Conservation (phyloP, 805 yeast species). For the Metschnikowia dekortorum region DNA sequence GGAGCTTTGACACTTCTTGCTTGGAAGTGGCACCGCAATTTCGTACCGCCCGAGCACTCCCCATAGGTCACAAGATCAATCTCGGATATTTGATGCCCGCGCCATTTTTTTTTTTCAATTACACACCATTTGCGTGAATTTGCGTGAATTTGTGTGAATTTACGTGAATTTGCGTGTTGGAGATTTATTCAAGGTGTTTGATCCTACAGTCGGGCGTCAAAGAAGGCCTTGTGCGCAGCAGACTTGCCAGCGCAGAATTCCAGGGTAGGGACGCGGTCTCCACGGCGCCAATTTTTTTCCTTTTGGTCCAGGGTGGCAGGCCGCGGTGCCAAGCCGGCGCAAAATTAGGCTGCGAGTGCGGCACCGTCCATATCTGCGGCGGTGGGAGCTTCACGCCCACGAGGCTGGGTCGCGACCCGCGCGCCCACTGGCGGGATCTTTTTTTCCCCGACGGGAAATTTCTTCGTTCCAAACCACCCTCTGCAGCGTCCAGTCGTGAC, state of each 20-base stretch:
- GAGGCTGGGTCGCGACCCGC: not conserved
- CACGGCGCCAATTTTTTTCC: not conserved
- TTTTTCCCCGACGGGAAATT: not conserved
- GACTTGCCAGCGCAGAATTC: not conserved
- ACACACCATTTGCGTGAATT: too few species aligned
- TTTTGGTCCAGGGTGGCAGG: not conserved
- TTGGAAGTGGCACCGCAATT: too few species aligned
- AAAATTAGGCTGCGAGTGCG: not conserved
- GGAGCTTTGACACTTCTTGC: too few species aligned
- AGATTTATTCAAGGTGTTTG: too few species aligned
- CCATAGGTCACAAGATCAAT: too few species aligned
- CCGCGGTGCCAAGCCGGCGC: not conserved
- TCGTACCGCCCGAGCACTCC: too few species aligned
- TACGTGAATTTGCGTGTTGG: too few species aligned
- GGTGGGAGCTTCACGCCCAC: not conserved
- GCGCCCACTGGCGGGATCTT: not conserved
- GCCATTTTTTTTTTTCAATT: too few species aligned
- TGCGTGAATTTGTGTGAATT: too few species aligned
- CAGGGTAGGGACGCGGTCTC: not conserved
- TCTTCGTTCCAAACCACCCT: not conserved
- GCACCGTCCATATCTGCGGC: not conserved
- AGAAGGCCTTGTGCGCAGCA: not conserved
- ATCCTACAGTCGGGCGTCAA: not conserved
- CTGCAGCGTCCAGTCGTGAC: not conserved
- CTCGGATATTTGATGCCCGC: too few species aligned